Evolutionary conservation across 768 basidiomycete species (phyloP).

Genomic region (Pleurotus ostreatus): DNA sequence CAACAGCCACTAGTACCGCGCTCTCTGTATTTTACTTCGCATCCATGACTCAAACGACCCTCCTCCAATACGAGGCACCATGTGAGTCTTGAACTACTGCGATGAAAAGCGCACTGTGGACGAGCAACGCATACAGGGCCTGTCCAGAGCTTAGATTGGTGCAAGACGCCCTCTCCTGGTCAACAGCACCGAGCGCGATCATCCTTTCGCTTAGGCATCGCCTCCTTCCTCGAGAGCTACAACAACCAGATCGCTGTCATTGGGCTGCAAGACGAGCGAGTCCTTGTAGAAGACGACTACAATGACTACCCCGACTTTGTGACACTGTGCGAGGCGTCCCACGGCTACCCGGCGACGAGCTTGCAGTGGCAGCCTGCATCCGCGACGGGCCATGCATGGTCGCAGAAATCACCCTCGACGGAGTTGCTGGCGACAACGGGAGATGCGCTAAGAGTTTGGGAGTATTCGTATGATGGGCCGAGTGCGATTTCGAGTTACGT

Average conservation of each 20-base stretch:
- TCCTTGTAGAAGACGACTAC: constrained; percentile 83
- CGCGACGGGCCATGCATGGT: constrained; percentile 60
- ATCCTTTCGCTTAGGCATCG: constrained; percentile 80
- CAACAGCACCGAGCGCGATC: constrained; percentile 70
- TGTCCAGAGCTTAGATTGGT: constrained; percentile 85
- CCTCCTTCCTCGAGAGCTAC: constrained; percentile 82
- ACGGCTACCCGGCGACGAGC: constrained; percentile 91
- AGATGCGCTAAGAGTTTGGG: constrained; percentile 90
- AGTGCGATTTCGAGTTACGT: constrained; percentile 60
- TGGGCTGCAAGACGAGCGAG: constrained; percentile 79
- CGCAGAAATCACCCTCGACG: constrained; percentile 57
- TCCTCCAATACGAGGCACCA: constrained; percentile 82
- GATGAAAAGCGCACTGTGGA: constrained; percentile 9
- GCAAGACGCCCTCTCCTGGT: constrained; percentile 72
- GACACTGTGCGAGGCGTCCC: constrained; percentile 76
- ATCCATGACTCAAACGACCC: constrained; percentile 62
- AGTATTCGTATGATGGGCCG: constrained; percentile 70
- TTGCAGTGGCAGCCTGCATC: constrained; percentile 89
- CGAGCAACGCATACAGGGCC: constrained; percentile 52
- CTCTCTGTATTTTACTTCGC: constrained; percentile 5
- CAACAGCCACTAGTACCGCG: not conserved
- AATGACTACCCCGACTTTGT: constrained; percentile 84
- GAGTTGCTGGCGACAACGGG: constrained; percentile 93
- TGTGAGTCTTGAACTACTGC: constrained; percentile 44
- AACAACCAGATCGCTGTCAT: constrained; percentile 78